phyloP scores from a whole-genome alignment of 1,284 basidiomycete species.

The Apiotrichum mycotoxinovorans region DNA sequence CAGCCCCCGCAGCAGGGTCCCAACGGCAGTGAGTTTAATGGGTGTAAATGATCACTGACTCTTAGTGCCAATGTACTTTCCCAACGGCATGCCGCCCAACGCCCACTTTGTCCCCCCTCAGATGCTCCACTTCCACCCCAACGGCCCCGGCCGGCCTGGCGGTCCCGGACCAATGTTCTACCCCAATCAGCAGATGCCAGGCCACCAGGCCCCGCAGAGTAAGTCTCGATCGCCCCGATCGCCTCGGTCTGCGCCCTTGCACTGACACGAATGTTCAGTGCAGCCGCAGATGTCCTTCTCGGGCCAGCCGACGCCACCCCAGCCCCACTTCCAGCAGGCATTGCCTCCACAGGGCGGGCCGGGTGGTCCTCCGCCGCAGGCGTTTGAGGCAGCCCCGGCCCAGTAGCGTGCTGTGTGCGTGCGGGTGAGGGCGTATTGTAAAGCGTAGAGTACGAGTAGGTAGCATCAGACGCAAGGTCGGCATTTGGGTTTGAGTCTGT shows the following conservation, averaged over 20 bases:
- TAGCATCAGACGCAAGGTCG: neutral
- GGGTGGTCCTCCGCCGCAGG: neutral
- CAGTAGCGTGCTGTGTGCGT: neutral
- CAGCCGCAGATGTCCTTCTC: conserved; percentile 18
- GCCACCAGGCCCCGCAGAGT: conserved; percentile 45
- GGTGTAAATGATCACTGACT: conserved; percentile 18
- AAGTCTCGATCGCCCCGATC: too few species aligned
- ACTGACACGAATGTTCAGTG: conserved; percentile 3
- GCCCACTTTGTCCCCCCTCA: conserved; percentile 40
- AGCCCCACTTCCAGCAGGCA: conserved; percentile 25
- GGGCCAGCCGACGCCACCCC: conserved; percentile 21
- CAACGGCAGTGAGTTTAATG: conserved; percentile 33
- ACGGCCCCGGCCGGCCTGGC: conserved; percentile 18
- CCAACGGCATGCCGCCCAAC: conserved; percentile 24
- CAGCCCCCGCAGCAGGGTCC: conserved; percentile 27
- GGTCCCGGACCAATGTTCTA: conserved; percentile 26
- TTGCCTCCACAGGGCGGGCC: conserved; percentile 11
- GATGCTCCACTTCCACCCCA: conserved; percentile 41
- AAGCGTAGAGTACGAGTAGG: neutral
- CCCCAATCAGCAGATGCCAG: conserved; percentile 19
- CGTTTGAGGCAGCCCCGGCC: conserved; percentile 11
- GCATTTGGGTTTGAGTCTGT: neutral
- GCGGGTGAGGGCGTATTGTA: conserved; percentile 1
- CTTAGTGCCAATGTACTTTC: conserved; percentile 21
- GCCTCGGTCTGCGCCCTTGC: too few species aligned